Evolutionary conservation across 2,329 filamentous ascomycete species (phyloP), one percentile per base, ranked within the genome.

Genomic region (Chaetomium strumarium): DNA sequence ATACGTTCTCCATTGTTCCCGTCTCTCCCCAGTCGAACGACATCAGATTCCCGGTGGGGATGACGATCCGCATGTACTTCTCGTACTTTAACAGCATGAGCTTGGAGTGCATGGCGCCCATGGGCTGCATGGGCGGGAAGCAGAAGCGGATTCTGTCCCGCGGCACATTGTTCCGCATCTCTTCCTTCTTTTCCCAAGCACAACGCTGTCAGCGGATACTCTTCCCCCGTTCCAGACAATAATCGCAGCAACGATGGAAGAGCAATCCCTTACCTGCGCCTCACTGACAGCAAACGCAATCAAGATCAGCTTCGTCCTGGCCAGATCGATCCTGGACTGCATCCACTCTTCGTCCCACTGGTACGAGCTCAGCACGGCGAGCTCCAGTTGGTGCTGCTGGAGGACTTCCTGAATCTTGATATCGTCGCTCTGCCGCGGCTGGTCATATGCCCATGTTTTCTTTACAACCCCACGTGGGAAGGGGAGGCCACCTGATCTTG

Each of bases 91-190:
- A 76, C 1, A 97, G 70, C 78, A 95, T 91, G 40, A 97, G 75
- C 66, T 99, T 97, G 46, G 90, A 95, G 68, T 97, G 93, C 90
- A 97, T 96, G 62, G 78, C 84, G 20, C 84, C 85, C 6, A 80
- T 74, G 1, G 82, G 80, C 38, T 81, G 75, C 88, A 96, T 92
- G 2, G 79, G 78, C 14, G 92, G 92, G 64, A 97, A 96, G 65
- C 88, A 90, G 51, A 84, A 84, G 17, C 80, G 80, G 51, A 95
- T 75, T 36, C 68, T 61, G 46, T 78, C 71, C n/a, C 62, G 58
- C 16, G 79, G 79, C 10, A 72, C 73, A 54, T 78, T 79, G 29
- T 64, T 67, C 31, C 67, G 69, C 66, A 80, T 79, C 20, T 70
- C 67, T 37, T 70, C 63, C 69, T 78, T 77, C 75, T 80, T n/a